Evolutionary conservation across 805 yeast genomes (phyloP), one percentile per base, ranked within the genome.

Genomic region (Kazachstania taianensis): DNA sequence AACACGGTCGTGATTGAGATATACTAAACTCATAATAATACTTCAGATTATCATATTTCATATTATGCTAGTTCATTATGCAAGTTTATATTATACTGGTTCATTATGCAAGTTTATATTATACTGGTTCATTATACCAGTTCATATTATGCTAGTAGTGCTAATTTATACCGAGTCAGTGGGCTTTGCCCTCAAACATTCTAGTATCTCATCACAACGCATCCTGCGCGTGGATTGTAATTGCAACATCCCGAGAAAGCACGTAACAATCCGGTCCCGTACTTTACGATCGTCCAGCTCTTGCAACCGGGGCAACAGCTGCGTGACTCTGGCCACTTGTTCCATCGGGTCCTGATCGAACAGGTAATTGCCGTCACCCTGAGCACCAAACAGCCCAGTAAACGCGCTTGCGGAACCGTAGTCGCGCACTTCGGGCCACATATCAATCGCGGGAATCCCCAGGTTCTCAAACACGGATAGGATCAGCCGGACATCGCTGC

Each of bases 401-500:
- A 56, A 58, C 8, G 61, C 58, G 38, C 50, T 56, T 2, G 39
- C 38, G 4, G 61, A 53, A 3, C 61, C 62, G 35, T 35, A 39
- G 4, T 49, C 35, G 5, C 40, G 38, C 5, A 58, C 55, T 30
- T 67, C 70, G 1, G 65, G 57, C 73, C 75, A 68, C 14, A 50
- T 41, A 17, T 52, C 49, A 7, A 48, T 22, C 12, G 61, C 48
- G 0, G 87, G 87, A 0, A 83, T 73, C 2, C 94, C 94, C 41
- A 82, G 68, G 6, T 55, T 59, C 10, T 59, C 55, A 45, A 80
- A 70, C 1, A 79, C 75, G 3, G 72, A 65, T 7, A 72, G 60
- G 12, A 81, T 62, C 24, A 83, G 63, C 12, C 70, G 66, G 33
- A 83, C 64, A 46, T 83, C 94, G 46, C 78, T 72, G 7, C 66